Evolutionary conservation across 169 alveolate species (phyloP), one percentile per base, ranked within the genome.

Genomic region (Plasmodium ovale): DNA sequence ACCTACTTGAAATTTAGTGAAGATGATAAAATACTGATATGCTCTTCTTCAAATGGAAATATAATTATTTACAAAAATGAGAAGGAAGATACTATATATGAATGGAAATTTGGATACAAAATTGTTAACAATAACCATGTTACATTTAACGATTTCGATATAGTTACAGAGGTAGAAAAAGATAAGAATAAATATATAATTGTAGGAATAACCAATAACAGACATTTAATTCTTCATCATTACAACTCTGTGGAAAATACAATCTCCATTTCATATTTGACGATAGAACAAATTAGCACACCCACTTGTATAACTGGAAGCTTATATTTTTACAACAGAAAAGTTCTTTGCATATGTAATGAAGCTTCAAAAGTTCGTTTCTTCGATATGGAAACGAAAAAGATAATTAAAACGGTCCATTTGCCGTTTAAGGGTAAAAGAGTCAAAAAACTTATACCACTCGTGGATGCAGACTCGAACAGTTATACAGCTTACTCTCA

Each of bases 31-130:
- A 51, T 82, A 35, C 62, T 82, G 14, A 21, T 82, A 29, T 65
- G 64, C n/a, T 65, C 72, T 19, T 65, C 90, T 2, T n/a, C 14
- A 33, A 51, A 82, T 59, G 90, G 53, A 51, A 82, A 82, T 82
- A 42, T 82, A 42, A 68, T 82, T 14, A 82, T 82, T 65, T 82
- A 82, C 33, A 82, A 67, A 82, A 82, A 82, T 53, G 67, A 71
- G 1, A 19, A 54, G 19, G 51, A 56, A 51, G 42, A 39, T 14
- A 51, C 14, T 27, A 53, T 16, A 53, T 49, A 21, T 12, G 71
- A 67, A 1, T 82, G 90, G 90, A 82, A 82, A 29, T 82, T 42
- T 67, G 56, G 85, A 35, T 68, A 82, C 44, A 82, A 71, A 82
- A 67, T 82, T 82, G 58, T 65, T 51, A 82, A 65, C 59, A 68